Base-by-base conservation (phyloP, 768 basidiomycete species). In the Mycena rebaudengoi region DNA sequence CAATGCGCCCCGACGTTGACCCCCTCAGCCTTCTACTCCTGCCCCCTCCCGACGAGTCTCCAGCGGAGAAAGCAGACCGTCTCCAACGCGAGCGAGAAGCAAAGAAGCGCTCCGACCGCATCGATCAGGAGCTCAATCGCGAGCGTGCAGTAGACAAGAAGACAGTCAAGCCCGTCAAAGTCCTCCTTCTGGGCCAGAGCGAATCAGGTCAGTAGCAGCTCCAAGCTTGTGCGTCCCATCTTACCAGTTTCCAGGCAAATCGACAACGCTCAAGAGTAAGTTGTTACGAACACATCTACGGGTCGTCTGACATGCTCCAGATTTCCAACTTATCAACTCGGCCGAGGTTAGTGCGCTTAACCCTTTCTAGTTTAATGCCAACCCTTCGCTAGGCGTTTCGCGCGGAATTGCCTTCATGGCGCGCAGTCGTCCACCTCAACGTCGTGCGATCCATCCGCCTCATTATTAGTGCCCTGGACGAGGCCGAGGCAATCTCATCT, bases 201-300 rank as follows among this genome's bases (percentile, higher is more conserved):
- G 86, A 87, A 72, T 85, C 82, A 11, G 85, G 85, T 86, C 35
- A 32, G 68, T 66, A 2, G 12, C 37, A 23, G 23, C 44, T 5
- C 13, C 23, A 12, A 16, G 12, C 21, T 35, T 16, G 12, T 39
- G 23, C 5, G 32, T 23, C 37, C 33, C 48, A 16, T 58, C 33
- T 46, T 40, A n/a, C 45, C 29, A n/a, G 29, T 21, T 6, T 5
- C 40, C 20, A 86, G 86, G 86, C 50, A 87, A 88, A 73, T 86
- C 85, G 3, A 88, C 86, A 1, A 86, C 87, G 3, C 79, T 88
- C 41, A 84, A 87, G 69, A 86, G 85, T 86, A 73, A 62, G 84
- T 79, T 7, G n/a, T n/a, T n/a, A n/a, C n/a, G n/a, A 11, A 1
- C 26, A 11, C 35, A 4, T 32, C 16, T 45, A 20, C 49, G 26